Base-by-base conservation (phyloP, 148 eudicot species). In the Amaranthus hypochondriacus region DNA sequence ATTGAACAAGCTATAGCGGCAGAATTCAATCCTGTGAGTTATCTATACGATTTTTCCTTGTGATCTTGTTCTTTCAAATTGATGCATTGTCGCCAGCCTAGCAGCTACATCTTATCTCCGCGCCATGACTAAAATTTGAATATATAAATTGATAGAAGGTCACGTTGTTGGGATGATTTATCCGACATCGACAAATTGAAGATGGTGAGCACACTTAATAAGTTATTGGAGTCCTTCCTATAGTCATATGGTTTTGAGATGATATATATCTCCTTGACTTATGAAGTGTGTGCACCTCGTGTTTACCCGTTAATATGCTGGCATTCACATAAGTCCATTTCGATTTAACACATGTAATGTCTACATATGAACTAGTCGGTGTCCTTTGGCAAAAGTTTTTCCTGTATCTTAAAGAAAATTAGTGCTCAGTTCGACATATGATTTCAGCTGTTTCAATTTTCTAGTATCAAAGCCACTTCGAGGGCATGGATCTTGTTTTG, bases 11-110 rank as follows among this genome's bases (percentile, higher is more conserved):
- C 83, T 81, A 82, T 86, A 74, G 76, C 93, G 52, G 76, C 93
- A 68, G 73, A 75, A 49, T 95, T 95, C 70, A 95, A 89, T 85
- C 99, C 99, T 70, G 99, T 95, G 79, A 66, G 96, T 82, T 71
- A 4, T 58, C 18, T 7, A 28, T 3, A 44, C 54, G 43, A 43
- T 48, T 72, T 12, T 46, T 52, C 7, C 43, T 15, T 43, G 51
- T 73, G 39, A 28, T 28, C 50, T 68, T 10, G 58, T 4, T 42
- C 13, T 28, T 48, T 15, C 6, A 46, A 15, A 21, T 15, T 60
- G 63, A 57, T 28, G 15, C 12, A 48, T 7, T 61, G 12, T 54
- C 9, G 11, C 52, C n/a, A 73, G n/a, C 10, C 48, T 51, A 54
- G 46, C 54, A 15, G 42, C 47, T 18, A 44, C 55, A 53, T 44